These are phyloP conservation scores for Musa balbisiana DNA, from an alignment of 202 grass and related monocot species.

Conservation along the genomic window DNA sequence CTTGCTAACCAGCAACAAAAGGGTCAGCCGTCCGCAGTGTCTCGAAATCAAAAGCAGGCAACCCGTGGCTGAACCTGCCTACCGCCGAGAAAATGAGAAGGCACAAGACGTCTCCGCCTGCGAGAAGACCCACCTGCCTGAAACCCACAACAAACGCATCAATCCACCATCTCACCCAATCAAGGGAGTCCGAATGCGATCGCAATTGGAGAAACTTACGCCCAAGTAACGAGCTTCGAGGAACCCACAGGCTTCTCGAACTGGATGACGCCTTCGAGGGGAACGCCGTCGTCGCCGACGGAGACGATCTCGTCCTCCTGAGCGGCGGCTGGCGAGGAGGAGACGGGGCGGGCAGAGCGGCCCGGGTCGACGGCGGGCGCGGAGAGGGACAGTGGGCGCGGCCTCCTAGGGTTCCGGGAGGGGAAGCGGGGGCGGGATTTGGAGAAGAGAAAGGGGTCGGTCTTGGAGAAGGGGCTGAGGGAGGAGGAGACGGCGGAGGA, in stretches of 20 bases:
- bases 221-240: constrained; percentile 71
- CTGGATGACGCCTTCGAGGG: constrained; percentile 88
- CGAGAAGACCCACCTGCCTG: constrained; percentile 71
- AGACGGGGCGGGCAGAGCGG: neutral
- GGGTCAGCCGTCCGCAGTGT: constrained; percentile 79
- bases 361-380: constrained; percentile 24
- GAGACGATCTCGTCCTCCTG: constrained; percentile 51
- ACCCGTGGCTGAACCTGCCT: constrained; percentile 86
- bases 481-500: constrained; percentile 24
- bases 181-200: neutral
- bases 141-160: constrained; percentile 4
- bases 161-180: neutral
- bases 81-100: constrained; percentile 72
- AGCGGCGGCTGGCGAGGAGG: constrained; percentile 14
- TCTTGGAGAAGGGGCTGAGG: constrained; percentile 40
- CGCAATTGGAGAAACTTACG: constrained; percentile 28
- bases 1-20: constrained; percentile 68
- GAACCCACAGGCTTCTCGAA: constrained; percentile 43
- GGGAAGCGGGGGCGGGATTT: constrained; percentile 24
- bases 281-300: constrained; percentile 59
- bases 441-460: constrained; percentile 14
- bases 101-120: constrained; percentile 68
- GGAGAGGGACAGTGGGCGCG: constrained; percentile 1
- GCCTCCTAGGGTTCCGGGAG: constrained; percentile 7
- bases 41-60: constrained; percentile 55